Percentiles rank a stretch among this genome's conserved stretches.
phyloP scores from a whole-genome alignment of 371 early-diverging fungal species.

The Mortierella sp. region DNA sequence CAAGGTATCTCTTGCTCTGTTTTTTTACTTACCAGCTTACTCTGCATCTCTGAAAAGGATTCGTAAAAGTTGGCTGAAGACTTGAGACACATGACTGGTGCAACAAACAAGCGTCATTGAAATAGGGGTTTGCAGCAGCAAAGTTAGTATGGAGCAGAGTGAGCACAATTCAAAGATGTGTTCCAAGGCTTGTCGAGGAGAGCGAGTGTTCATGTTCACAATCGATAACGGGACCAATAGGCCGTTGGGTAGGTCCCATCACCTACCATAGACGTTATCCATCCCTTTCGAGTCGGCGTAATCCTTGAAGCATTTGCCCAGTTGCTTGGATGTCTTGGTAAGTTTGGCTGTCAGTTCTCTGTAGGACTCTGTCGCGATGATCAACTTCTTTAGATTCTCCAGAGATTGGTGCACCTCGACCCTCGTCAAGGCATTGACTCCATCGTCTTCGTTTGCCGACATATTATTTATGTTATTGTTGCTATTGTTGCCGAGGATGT shows the following conservation, averaged over 20 bases:
- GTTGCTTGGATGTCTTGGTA: conserved; percentile 49
- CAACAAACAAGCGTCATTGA: conserved; percentile 3
- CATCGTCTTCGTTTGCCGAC: conserved; percentile 7
- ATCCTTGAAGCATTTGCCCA: conserved; percentile 48
- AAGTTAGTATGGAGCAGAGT: too few species aligned
- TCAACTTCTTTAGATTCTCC: conserved; percentile 41
- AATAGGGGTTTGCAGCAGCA: conserved; percentile 19
- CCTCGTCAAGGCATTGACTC: conserved; percentile 19
- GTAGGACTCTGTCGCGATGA: conserved; percentile 48
- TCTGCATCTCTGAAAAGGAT: conserved; percentile 51
- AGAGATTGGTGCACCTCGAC: conserved; percentile 42
- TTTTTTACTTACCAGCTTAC: conserved; percentile 39
- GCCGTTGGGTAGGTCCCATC: too few species aligned
- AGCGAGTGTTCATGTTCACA: too few species aligned
- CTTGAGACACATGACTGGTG: conserved; percentile 54
- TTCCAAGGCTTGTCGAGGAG: too few species aligned
- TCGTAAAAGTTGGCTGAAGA: conserved; percentile 55
- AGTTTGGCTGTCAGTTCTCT: conserved; percentile 39
- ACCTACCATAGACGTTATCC: conserved; percentile 47
- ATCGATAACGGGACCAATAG: too few species aligned
- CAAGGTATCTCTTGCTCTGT: too few species aligned
- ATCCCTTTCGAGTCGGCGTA: conserved; percentile 51
- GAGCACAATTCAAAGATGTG: background rate
- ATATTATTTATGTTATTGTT: background rate
- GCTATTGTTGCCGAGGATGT: background rate